Percentiles rank a stretch among this genome's conserved stretches.
phyloP scores from a whole-genome alignment of 2,329 filamentous ascomycete species.

The Xenoacremonium recifei region DNA sequence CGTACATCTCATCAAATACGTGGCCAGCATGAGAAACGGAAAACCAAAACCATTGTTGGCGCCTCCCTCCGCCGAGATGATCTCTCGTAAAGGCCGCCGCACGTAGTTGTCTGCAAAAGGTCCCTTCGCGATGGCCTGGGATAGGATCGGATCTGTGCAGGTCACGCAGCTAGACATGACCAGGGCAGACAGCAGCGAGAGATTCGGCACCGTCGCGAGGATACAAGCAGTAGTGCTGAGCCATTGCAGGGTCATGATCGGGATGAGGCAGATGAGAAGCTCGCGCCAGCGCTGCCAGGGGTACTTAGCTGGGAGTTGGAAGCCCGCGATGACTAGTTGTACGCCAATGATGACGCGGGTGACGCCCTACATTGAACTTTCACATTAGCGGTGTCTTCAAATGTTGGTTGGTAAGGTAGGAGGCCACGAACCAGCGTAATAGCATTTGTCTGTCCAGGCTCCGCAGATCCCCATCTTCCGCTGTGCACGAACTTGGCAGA shows the following conservation, averaged over 20 bases:
- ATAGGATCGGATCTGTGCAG: slow-evolving; percentile 61
- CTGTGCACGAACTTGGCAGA: slow-evolving; percentile 51
- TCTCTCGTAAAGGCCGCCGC: slow-evolving; percentile 53
- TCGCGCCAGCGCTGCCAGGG: slow-evolving; percentile 48
- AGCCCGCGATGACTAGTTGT: slow-evolving; percentile 63
- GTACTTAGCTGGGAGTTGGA: slow-evolving; percentile 59
- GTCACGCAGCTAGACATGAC: slow-evolving; percentile 61
- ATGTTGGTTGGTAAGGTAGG: not conserved
- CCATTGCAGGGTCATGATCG: slow-evolving; percentile 64
- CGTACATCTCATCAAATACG: slow-evolving; percentile 55
- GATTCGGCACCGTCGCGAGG: slow-evolving; percentile 51
- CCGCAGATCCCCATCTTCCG: slow-evolving; percentile 23
- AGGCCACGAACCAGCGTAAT: slow-evolving; percentile 38
- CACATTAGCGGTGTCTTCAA: not conserved
- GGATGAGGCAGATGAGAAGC: slow-evolving; percentile 53
- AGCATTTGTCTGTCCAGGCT: slow-evolving; percentile 29
- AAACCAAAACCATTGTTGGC: slow-evolving; percentile 63
- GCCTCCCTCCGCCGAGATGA: slow-evolving; percentile 62
- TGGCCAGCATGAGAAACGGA: slow-evolving; percentile 58
- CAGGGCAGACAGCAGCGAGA: slow-evolving; percentile 52
- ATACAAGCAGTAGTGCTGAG: slow-evolving; percentile 56
- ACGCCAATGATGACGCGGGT: slow-evolving; percentile 61
- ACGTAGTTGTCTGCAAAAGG: slow-evolving; percentile 62
- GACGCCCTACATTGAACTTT: slow-evolving; percentile 35
- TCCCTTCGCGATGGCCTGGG: slow-evolving; percentile 61